Evolutionary conservation across 352 stramenopile genomes (phyloP).

Genomic region (Phytophthora vignae): DNA sequence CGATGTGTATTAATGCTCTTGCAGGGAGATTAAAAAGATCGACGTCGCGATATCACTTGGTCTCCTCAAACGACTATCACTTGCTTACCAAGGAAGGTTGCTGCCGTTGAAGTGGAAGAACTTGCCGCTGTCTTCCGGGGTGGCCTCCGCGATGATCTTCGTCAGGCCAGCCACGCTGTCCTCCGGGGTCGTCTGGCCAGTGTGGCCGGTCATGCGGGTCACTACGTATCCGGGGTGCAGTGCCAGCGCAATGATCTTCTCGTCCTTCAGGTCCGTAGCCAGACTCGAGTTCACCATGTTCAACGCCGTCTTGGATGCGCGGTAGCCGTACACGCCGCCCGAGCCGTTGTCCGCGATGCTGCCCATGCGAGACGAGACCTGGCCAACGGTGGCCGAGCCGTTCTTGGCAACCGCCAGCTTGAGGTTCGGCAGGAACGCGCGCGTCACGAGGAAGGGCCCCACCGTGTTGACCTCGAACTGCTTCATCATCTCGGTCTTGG

Average conservation of each 20-base stretch:
- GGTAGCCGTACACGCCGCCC: slow-evolving; percentile 60
- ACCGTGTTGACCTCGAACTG: slow-evolving; percentile 69
- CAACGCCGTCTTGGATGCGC: slow-evolving; percentile 66
- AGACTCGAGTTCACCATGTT: slow-evolving; percentile 69
- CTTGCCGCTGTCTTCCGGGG: slow-evolving; percentile 45
- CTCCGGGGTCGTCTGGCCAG: slow-evolving; percentile 29
- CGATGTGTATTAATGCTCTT: no score
- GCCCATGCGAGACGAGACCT: slow-evolving; percentile 56
- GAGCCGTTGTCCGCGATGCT: slow-evolving; percentile 45
- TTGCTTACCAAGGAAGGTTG: slow-evolving; percentile 40
- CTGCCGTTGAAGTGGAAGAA: slow-evolving; percentile 48
- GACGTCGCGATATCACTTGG: no score
- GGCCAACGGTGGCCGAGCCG: slow-evolving; percentile 41
- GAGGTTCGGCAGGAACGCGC: slow-evolving; percentile 51
- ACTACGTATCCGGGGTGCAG: slow-evolving; percentile 58
- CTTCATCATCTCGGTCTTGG: slow-evolving; percentile 51
- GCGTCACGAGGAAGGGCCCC: slow-evolving; percentile 57
- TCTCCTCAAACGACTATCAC: background rate
- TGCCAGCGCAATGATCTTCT: slow-evolving; percentile 48
- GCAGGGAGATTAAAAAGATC: no score
- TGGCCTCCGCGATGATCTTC: slow-evolving; percentile 41
- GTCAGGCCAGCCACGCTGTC: slow-evolving; percentile 46
- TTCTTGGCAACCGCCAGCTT: slow-evolving; percentile 36
- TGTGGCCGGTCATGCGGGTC: slow-evolving; percentile 52
- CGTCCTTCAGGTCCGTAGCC: slow-evolving; percentile 42